Base-by-base conservation (phyloP, 192 early-diverging fungal genomes). In the Coemansia sp. region DNA sequence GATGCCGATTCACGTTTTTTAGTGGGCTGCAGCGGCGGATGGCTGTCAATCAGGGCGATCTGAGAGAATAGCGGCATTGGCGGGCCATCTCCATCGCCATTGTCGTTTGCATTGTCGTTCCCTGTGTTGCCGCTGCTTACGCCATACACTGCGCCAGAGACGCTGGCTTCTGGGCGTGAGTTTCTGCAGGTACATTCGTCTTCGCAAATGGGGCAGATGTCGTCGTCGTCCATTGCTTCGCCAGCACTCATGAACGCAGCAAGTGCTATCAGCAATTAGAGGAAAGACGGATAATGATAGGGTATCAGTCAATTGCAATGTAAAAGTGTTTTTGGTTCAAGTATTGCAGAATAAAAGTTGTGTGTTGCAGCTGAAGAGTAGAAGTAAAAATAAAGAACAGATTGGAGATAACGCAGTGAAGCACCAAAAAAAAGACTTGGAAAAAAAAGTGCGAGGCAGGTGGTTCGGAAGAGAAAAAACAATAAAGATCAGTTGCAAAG, bases 141-240 rank as follows among this genome's bases (percentile, higher is more conserved):
- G 60, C 33, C 56, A 57, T 48, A 42, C 11, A 48, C 36, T 16
- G 14, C 17, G 5, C 16, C 56, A 48, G 25, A 25, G 38, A 40
- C 45, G 63, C 33, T 51, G n/a, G 25, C 56, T 29, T 45, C 52
- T 10, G 52, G 32, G 36, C 69, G 57, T 7, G 66, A 16, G 66
- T 68, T 72, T 30, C 54, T 62, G 40, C 77, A 80, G 7, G 69
- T 75, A 56, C 77, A 80, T 40, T 80, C 77, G 56, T 80, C 77
- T 56, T 80, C 77, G 60, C 77, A 80, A 38, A 80, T 80, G 10
- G 77, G 77, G 32, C 77, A 80, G 17, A 80, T 80, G 38, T 80
- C 77, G 61, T 80, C 77, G 30, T 80, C 77, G 29, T 80, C 77
- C 72, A 72, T 68, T 45, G 36, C 36, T 42, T 60, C 58, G 33